Percentiles rank a stretch among this genome's conserved stretches.
These are phyloP conservation scores for Ceratopteris richardii DNA, from an alignment of 75 land plant genomes.

Conservation along the genomic window DNA sequence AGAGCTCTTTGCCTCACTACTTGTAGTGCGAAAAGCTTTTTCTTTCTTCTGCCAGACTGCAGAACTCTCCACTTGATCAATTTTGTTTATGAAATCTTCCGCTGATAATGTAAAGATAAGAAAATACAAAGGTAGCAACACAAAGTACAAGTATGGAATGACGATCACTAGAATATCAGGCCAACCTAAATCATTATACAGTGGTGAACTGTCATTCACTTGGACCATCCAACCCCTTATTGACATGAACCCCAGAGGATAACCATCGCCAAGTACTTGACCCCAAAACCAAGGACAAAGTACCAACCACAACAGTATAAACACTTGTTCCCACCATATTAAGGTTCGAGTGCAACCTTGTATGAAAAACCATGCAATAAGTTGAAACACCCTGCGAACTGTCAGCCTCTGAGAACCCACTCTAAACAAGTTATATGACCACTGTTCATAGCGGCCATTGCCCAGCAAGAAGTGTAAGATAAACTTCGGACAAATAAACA, in stretches of 20 bases:
- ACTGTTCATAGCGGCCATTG: slow-evolving; percentile 13
- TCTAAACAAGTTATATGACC: slow-evolving; percentile 8
- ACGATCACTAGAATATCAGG: slow-evolving; percentile 88
- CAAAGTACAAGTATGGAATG: slow-evolving; percentile 59
- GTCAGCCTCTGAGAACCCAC: background rate
- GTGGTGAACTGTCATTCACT: background rate
- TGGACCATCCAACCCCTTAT: slow-evolving; percentile 62
- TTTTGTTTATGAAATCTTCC: slow-evolving; percentile 42
- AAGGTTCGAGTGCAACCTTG: slow-evolving; percentile 16
- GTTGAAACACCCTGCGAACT: background rate
- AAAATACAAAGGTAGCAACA: slow-evolving; percentile 54
- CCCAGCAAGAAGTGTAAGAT: slow-evolving; percentile 17
- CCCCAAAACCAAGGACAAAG: slow-evolving; percentile 83
- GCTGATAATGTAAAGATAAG: slow-evolving; percentile 44
- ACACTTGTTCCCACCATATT: slow-evolving; percentile 43
- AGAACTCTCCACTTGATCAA: slow-evolving; percentile 19
- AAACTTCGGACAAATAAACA: slow-evolving; percentile 49
- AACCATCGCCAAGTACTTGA: slow-evolving; percentile 48
- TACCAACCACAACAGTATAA: slow-evolving; percentile 44
- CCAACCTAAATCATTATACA: slow-evolving; percentile 37
- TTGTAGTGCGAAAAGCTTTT: slow-evolving; percentile 12
- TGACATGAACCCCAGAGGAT: slow-evolving; percentile 52
- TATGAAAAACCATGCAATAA: slow-evolving; percentile 11
- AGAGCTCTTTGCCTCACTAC: background rate
- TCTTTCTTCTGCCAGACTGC: slow-evolving; percentile 39